Evolutionary conservation across 805 yeast genomes (phyloP).

Genomic region (Sugiyamaella floridensis): DNA sequence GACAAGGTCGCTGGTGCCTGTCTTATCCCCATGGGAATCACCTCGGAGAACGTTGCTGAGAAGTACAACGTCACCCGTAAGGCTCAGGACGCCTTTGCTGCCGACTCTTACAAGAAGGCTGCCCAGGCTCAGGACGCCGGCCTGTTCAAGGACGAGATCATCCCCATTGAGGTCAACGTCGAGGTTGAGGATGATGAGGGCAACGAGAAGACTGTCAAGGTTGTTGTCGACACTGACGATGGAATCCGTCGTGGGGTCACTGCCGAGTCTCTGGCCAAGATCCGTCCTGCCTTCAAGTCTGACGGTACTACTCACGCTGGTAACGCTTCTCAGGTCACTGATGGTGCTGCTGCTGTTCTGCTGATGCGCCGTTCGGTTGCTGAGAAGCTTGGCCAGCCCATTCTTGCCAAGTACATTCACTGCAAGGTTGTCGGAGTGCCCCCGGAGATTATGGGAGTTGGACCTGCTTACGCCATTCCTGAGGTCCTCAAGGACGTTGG

Average conservation of each 20-base stretch:
- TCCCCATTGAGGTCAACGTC: slow-evolving; percentile 64
- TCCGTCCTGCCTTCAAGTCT: slow-evolving; percentile 79
- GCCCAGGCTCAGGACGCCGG: slow-evolving; percentile 64
- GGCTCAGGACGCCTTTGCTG: slow-evolving; percentile 85
- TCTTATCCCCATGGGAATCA: slow-evolving; percentile 91
- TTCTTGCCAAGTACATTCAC: slow-evolving; percentile 73
- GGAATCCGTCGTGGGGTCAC: slow-evolving; percentile 89
- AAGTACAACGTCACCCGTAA: slow-evolving; percentile 57
- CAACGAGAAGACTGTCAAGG: slow-evolving; percentile 50
- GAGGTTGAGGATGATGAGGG: slow-evolving; percentile 54
- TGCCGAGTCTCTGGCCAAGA: slow-evolving; percentile 60
- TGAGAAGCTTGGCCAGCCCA: slow-evolving; percentile 58
- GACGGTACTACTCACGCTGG: slow-evolving; percentile 92
- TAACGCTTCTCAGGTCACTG: slow-evolving; percentile 91
- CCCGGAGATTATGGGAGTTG: slow-evolving; percentile 96
- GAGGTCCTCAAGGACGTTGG: slow-evolving; percentile 58
- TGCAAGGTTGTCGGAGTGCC: slow-evolving; percentile 87
- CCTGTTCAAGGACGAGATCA: slow-evolving; percentile 78
- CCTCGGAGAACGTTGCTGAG: slow-evolving; percentile 83
- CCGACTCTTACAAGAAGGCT: slow-evolving; percentile 79
- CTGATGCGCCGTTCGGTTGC: slow-evolving; percentile 84
- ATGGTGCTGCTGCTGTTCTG: slow-evolving; percentile 89
- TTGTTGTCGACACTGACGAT: slow-evolving; percentile 62
- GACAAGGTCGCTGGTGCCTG: slow-evolving; percentile 56
- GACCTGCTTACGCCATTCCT: slow-evolving; percentile 96